Conservation (phyloP, 2,329 filamentous ascomycete genomes). For the Colletotrichum chlorophyti region DNA sequence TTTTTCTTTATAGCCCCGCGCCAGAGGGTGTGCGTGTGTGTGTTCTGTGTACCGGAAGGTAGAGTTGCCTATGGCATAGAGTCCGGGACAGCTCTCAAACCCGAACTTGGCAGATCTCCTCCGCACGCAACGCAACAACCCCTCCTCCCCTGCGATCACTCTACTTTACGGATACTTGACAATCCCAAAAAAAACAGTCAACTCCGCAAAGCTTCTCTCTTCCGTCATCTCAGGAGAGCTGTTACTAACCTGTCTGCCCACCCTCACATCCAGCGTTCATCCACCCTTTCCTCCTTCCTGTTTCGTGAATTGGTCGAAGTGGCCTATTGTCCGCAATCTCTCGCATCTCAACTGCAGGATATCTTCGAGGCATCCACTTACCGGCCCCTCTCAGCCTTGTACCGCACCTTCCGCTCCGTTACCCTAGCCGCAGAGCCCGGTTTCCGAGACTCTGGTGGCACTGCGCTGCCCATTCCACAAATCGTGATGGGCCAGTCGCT, state of each 20-base stretch:
- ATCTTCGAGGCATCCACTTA: background rate
- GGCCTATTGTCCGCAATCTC: background rate
- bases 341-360: background rate
- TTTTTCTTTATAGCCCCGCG: constrained; percentile 8
- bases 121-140: constrained; percentile 1
- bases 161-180: background rate
- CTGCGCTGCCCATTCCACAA: constrained; percentile 7
- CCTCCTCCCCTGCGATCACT: background rate
- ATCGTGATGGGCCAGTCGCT: constrained; percentile 20
- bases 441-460: constrained; percentile 7
- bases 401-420: background rate
- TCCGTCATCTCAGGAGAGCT: constrained; percentile 1
- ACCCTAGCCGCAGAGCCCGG: background rate
- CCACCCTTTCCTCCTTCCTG: background rate
- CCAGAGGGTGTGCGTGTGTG: background rate
- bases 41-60: too few species aligned
- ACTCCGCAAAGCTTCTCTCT: background rate
- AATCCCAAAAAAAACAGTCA: too few species aligned
- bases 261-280: too few species aligned
- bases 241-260: too few species aligned
- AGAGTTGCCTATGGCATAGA: too few species aligned
- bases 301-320: background rate
- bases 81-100: constrained; percentile 16
- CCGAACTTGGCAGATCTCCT: constrained; percentile 3
- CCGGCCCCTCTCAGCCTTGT: background rate